Percentiles rank a stretch among this genome's conserved stretches.
Conservation (phyloP, 345 rosid species). For the Chamaenerion angustifolium region DNA sequence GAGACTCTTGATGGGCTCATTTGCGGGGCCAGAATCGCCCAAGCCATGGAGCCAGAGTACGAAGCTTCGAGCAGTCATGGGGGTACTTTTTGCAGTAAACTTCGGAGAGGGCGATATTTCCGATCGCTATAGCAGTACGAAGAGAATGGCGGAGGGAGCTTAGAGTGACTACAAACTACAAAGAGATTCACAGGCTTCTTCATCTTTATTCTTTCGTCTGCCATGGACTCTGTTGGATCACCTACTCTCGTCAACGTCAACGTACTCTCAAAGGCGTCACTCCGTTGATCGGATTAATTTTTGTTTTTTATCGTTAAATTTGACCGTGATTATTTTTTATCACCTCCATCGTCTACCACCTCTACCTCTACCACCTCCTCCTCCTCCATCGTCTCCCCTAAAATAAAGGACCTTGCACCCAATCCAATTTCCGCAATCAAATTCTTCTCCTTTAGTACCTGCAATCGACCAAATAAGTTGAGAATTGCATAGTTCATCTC, state of each 20-base stretch:
- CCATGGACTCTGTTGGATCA: too few relatives aligned
- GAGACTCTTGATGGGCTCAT: slow-evolving; percentile 61
- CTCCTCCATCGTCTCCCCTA: slow-evolving; percentile 27
- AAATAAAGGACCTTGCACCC: slow-evolving; percentile 25
- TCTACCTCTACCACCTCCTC: slow-evolving; percentile 14
- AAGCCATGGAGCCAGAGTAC: slow-evolving; percentile 79
- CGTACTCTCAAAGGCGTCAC: too few relatives aligned
- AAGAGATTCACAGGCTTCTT: slow-evolving; percentile 8
- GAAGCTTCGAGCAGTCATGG: slow-evolving; percentile 42
- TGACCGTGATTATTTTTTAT: too few relatives aligned
- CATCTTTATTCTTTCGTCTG: neutral
- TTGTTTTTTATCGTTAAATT: too few relatives aligned
- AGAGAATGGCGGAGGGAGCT: slow-evolving; percentile 14
- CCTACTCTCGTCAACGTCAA: too few relatives aligned
- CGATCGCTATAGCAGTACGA: slow-evolving; percentile 19
- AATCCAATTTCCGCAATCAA: slow-evolving; percentile 43
- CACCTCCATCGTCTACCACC: slow-evolving; percentile 14
- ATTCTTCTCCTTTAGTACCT: slow-evolving; percentile 48
- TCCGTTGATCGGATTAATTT: too few relatives aligned
- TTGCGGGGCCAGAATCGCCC: slow-evolving; percentile 85
- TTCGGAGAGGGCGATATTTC: slow-evolving; percentile 17
- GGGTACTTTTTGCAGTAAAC: neutral
- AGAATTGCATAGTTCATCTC: slow-evolving; percentile 4
- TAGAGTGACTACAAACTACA: slow-evolving; percentile 10
- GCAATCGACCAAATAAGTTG: slow-evolving; percentile 9